Percentiles rank a stretch among this genome's conserved stretches.
Conservation (phyloP, 2,329 filamentous ascomycete species). For the Neopestalotiopsis rosae region DNA sequence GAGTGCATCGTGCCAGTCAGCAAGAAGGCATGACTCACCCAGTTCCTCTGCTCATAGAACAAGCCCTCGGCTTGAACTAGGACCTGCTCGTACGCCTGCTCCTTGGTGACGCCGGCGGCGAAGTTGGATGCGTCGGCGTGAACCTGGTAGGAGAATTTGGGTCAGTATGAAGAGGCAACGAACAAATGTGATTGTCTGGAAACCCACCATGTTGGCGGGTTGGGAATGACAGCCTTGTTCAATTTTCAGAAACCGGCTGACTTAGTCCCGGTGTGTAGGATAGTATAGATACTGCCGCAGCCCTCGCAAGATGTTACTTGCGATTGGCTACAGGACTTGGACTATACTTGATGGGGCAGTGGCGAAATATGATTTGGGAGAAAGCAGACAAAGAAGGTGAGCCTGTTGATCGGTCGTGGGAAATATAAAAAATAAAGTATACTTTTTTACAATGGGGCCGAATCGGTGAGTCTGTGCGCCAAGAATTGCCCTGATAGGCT, state of each 20-base stretch:
- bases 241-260: too few relatives aligned
- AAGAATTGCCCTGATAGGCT: background rate
- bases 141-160: constrained; percentile 51
- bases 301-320: background rate
- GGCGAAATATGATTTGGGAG: background rate
- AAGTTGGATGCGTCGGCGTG: constrained; percentile 84
- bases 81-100: constrained; percentile 76
- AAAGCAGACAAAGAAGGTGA: background rate
- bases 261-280: too few relatives aligned
- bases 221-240: too few relatives aligned
- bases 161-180: background rate
- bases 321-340: background rate
- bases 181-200: too few relatives aligned
- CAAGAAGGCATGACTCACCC: constrained; percentile 58
- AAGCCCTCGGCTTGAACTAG: constrained; percentile 72
- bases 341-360: background rate
- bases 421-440: background rate
- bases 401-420: background rate
- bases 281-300: constrained; percentile 3
- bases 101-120: constrained; percentile 67
- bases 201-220: background rate
- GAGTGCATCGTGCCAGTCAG: background rate
- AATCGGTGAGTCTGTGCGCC: background rate
- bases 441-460: background rate
- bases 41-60: constrained; percentile 77